These are phyloP conservation scores for Pyrus hybrid DNA, from an alignment of 331 rosid genomes.

Conservation along the genomic window DNA sequence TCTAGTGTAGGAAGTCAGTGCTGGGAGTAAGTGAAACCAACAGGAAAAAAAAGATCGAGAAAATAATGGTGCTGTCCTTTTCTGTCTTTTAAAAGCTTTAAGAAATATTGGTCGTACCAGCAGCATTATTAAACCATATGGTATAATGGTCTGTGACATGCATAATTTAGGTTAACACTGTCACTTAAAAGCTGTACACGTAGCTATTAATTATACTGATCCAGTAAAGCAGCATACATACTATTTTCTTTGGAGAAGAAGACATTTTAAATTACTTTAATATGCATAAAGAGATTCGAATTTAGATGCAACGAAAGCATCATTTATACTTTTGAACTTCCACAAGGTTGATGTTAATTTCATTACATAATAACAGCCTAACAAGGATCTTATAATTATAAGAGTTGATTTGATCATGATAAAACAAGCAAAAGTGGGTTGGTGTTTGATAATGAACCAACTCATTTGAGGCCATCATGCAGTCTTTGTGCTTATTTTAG, in stretches of 20 bases:
- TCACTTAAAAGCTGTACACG: not conserved
- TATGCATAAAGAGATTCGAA: too few relatives aligned
- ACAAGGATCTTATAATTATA: not conserved
- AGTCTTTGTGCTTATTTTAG: not conserved
- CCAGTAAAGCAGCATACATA: not conserved
- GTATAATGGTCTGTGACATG: slow-evolving; percentile 1
- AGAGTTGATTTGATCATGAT: slow-evolving; percentile 12
- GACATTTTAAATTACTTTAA: too few relatives aligned
- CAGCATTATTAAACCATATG: not conserved
- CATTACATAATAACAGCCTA: not conserved
- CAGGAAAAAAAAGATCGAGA: not conserved
- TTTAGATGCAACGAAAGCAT: not conserved
- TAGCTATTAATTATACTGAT: too few relatives aligned
- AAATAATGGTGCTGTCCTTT: slow-evolving; percentile 28
- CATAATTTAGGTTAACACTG: slow-evolving; percentile 13
- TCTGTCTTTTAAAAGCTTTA: slow-evolving; percentile 25
- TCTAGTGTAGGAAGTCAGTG: slow-evolving; percentile 15
- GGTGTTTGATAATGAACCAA: not conserved
- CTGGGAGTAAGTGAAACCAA: slow-evolving; percentile 16
- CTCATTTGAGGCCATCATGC: not conserved
- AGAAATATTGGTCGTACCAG: slow-evolving; percentile 8
- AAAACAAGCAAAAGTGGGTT: not conserved
- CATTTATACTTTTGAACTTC: not conserved
- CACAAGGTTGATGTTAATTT: not conserved
- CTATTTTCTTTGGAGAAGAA: not conserved